phyloP scores from a whole-genome alignment of 345 rosid genomes.

The Acer campestre region DNA sequence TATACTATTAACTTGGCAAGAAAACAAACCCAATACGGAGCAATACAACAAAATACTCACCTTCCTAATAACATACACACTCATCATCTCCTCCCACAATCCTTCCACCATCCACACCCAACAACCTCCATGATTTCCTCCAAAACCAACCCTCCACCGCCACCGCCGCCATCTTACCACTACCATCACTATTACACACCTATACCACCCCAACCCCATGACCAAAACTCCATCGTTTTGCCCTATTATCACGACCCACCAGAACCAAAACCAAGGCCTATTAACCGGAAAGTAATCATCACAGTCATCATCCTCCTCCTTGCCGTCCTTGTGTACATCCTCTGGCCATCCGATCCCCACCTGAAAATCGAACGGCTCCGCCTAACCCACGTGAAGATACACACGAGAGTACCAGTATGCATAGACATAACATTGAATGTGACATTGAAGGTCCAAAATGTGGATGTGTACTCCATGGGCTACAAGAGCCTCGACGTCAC shows the following conservation, averaged over 20 bases:
- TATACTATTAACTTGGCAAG: background rate
- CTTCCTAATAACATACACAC: constrained; percentile 32
- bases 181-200: constrained; percentile 26
- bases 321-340: constrained; percentile 37
- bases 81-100: background rate
- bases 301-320: constrained; percentile 38
- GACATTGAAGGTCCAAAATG: constrained; percentile 60
- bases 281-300: constrained; percentile 34
- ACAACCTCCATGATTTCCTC: constrained; percentile 34
- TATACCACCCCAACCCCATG: constrained; percentile 27
- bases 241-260: constrained; percentile 16
- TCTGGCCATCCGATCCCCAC: constrained; percentile 83
- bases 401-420: constrained; percentile 42
- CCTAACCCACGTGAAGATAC: constrained; percentile 51
- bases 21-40: constrained; percentile 19
- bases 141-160: constrained; percentile 11
- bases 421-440: constrained; percentile 59
- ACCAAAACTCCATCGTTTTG: constrained; percentile 32
- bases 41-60: constrained; percentile 24
- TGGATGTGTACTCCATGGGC: constrained; percentile 72
- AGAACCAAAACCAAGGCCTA: background rate
- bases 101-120: constrained; percentile 17
- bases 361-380: constrained; percentile 55
- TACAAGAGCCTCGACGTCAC: constrained; percentile 55
- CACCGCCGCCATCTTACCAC: constrained; percentile 15